A percentile compares a stretch with the other conserved stretches of the same genome.
phyloP scores from a whole-genome alignment of 371 early-diverging fungal genomes.

The Blastocladiella emersonii region DNA sequence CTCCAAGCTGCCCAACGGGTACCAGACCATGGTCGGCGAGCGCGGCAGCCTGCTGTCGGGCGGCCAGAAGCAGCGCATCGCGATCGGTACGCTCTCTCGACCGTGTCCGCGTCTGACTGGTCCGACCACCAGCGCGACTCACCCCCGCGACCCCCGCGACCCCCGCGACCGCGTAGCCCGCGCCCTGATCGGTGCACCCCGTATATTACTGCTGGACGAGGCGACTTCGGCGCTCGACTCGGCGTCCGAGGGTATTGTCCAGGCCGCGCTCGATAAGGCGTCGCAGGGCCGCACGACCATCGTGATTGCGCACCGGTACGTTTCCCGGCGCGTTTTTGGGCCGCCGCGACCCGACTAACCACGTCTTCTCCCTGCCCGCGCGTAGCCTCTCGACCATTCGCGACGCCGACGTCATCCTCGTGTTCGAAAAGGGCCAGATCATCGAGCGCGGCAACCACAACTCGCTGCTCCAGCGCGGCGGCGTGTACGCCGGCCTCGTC shows the following conservation, averaged over 20 bases:
- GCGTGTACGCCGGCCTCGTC: constrained; percentile 15
- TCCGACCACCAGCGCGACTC: constrained; percentile 31
- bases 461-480: constrained; percentile 23
- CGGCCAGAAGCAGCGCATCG: constrained; percentile 43
- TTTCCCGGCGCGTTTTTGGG: too few relatives aligned
- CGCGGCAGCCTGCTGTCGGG: constrained; percentile 37
- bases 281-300: constrained; percentile 45
- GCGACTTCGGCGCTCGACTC: constrained; percentile 55
- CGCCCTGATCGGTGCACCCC: constrained; percentile 70
- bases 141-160: too few relatives aligned
- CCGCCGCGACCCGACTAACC: too few relatives aligned
- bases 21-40: constrained; percentile 41
- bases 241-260: constrained; percentile 76
- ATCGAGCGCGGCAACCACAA: constrained; percentile 59
- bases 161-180: too few relatives aligned
- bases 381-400: constrained; percentile 51
- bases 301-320: constrained; percentile 30
- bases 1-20: constrained; percentile 7
- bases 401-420: constrained; percentile 71
- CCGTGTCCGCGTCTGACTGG: constrained; percentile 33
- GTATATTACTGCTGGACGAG: constrained; percentile 84
- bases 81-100: too few relatives aligned
- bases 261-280: constrained; percentile 68
- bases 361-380: too few relatives aligned
- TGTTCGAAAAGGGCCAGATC: constrained; percentile 54